phyloP scores from a whole-genome alignment of 2,329 filamentous ascomycete species.

The Paracorniculantispora psalliotae region DNA sequence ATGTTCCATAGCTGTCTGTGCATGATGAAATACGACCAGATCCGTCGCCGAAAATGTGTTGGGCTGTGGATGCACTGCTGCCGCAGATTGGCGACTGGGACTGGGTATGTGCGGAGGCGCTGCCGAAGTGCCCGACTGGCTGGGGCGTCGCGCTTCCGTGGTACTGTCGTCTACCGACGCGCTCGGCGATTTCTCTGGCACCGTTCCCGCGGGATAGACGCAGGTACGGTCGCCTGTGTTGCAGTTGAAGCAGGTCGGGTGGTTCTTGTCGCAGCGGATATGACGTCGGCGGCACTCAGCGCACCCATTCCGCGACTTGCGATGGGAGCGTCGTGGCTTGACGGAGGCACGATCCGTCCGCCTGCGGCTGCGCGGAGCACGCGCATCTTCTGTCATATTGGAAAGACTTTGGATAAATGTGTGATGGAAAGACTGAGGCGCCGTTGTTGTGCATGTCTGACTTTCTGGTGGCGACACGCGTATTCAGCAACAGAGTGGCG shows the following conservation, averaged over 20 bases:
- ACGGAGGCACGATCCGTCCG: background rate
- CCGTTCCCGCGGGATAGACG: conserved; percentile 18
- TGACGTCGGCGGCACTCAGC: conserved; percentile 24
- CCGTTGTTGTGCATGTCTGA: background rate
- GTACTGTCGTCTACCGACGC: background rate
- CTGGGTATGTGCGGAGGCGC: background rate
- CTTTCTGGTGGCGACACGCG: background rate
- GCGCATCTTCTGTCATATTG: background rate
- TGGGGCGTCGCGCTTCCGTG: too few relatives aligned
- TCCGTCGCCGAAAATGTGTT: background rate
- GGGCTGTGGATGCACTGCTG: background rate
- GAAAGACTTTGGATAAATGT: background rate
- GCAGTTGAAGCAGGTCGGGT: conserved; percentile 27
- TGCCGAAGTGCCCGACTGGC: background rate
- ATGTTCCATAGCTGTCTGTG: background rate
- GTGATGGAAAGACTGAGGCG: background rate
- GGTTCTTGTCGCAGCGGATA: conserved; percentile 29
- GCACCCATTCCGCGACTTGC: conserved; percentile 25
- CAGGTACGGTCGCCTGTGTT: conserved; percentile 21
- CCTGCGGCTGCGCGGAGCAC: background rate
- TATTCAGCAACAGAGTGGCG: background rate
- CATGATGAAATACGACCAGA: conserved; percentile 5
- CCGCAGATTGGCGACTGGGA: background rate
- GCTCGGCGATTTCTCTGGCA: background rate
- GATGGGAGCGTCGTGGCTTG: conserved; percentile 16